phyloP scores from a whole-genome alignment of 345 rosid species.

The Citrus reticulata region DNA sequence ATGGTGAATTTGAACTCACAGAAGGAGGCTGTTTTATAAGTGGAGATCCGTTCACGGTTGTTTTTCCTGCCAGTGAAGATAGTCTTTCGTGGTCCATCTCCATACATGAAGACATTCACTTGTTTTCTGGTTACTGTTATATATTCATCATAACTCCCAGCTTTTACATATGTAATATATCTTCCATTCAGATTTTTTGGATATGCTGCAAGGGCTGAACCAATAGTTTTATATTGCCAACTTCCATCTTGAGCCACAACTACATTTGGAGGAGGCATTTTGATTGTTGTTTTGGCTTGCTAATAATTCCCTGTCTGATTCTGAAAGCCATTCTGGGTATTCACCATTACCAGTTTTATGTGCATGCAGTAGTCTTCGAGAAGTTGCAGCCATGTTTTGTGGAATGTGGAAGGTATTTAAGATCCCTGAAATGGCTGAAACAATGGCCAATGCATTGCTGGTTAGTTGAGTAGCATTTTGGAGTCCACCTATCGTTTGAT shows the following conservation, averaged over 20 bases:
- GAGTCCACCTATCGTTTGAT: constrained; percentile 16
- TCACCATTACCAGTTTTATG: not conserved
- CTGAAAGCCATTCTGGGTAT: constrained; percentile 37
- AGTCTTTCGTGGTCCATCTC: constrained; percentile 71
- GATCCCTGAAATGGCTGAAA: constrained; percentile 25
- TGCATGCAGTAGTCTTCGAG: constrained; percentile 15
- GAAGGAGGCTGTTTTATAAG: constrained; percentile 50
- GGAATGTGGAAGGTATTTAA: constrained; percentile 26
- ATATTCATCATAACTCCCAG: constrained; percentile 52
- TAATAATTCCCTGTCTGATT: constrained; percentile 34
- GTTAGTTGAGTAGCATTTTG: constrained; percentile 37
- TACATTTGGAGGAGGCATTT: constrained; percentile 26
- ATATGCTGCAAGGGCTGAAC: constrained; percentile 37
- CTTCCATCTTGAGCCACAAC: constrained; percentile 53
- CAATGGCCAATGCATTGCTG: constrained; percentile 45
- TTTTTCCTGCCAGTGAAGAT: constrained; percentile 47
- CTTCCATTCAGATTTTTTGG: constrained; percentile 33
- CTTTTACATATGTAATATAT: constrained; percentile 62
- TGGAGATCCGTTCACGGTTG: constrained; percentile 34
- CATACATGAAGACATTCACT: constrained; percentile 58
- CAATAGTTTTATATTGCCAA: constrained; percentile 38
- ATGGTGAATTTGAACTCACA: constrained; percentile 18
- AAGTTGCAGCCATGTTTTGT: not conserved
- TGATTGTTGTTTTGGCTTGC: constrained; percentile 10
- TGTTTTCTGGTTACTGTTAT: constrained; percentile 40